Evolutionary conservation across 768 basidiomycete genomes (phyloP).

Genomic region (Lactarius psammicola): DNA sequence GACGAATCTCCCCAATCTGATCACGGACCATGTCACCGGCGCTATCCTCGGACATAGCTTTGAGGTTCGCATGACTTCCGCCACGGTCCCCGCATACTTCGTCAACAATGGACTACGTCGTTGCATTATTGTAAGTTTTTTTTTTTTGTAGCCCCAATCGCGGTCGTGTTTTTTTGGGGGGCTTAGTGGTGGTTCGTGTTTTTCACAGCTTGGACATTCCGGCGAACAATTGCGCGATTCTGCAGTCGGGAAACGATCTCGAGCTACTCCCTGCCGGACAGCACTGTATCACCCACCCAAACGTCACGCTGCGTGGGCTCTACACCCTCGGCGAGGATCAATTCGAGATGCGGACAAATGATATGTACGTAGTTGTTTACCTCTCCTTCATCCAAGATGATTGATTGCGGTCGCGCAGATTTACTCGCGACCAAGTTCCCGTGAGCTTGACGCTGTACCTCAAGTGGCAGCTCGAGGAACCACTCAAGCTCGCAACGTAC

Average conservation of each 20-base stretch:
- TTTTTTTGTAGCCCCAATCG: no score
- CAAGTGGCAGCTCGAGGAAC: constrained; percentile 64
- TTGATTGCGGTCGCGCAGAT: constrained; percentile 41
- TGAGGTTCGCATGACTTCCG: constrained; percentile 67
- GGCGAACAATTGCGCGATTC: constrained; percentile 82
- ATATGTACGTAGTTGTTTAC: constrained; percentile 53
- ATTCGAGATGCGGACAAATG: constrained; percentile 83
- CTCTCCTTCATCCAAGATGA: not conserved
- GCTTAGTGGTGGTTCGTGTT: not conserved
- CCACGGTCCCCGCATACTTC: constrained; percentile 47
- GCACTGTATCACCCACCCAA: constrained; percentile 81
- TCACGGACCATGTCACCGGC: constrained; percentile 63
- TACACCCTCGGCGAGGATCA: constrained; percentile 84
- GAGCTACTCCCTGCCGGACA: constrained; percentile 79
- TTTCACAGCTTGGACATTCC: constrained; percentile 73
- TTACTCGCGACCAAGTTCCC: constrained; percentile 84
- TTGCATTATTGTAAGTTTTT: constrained; percentile 65
- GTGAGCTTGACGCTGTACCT: constrained; percentile 81
- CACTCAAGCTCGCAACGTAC: constrained; percentile 69
- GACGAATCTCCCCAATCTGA: constrained; percentile 62
- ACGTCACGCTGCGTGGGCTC: constrained; percentile 74
- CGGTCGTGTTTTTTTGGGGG: not conserved
- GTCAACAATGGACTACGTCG: constrained; percentile 56
- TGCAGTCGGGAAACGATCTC: constrained; percentile 78
- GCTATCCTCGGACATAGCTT: constrained; percentile 67